Conservation (phyloP, 208 protist species). For the Lotmaria passim region DNA sequence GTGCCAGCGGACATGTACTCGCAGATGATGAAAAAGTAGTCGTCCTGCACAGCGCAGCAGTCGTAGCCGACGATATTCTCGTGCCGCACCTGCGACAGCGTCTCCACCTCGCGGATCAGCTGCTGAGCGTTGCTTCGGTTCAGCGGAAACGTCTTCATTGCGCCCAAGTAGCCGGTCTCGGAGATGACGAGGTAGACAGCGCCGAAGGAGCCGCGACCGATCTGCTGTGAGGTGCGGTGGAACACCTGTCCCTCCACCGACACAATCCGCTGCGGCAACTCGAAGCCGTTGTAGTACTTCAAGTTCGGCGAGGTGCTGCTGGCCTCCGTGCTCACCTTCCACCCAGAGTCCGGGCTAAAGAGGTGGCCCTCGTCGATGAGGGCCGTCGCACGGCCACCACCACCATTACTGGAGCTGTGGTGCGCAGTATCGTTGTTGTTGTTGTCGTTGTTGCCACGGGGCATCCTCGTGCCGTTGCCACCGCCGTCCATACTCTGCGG, state of each 20-base stretch:
- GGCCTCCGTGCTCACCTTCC: not conserved
- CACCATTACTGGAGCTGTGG: not conserved
- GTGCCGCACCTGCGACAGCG: conserved; percentile 74
- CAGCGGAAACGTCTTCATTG: conserved; percentile 70
- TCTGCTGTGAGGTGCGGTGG: conserved; percentile 48
- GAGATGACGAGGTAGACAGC: conserved; percentile 73
- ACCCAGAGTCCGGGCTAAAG: not conserved
- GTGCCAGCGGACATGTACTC: conserved; percentile 87
- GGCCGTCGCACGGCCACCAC: not conserved
- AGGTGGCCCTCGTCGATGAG: conserved; percentile 6
- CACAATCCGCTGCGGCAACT: conserved; percentile 38
- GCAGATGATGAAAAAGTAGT: conserved; percentile 79
- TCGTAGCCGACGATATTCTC: conserved; percentile 96
- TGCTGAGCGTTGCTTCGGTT: conserved; percentile 29
- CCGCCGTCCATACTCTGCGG: not conserved
- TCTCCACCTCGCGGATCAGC: conserved; percentile 70
- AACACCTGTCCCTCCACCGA: conserved; percentile 52
- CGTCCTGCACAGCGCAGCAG: conserved; percentile 64
- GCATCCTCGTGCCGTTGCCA: not conserved
- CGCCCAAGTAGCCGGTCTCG: conserved; percentile 64
- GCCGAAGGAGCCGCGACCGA: conserved; percentile 66
- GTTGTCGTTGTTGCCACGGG: no score
- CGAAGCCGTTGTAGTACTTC: not conserved
- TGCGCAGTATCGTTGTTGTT: no score
- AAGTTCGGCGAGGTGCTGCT: not conserved